Percentiles rank a stretch among this genome's conserved stretches.
Evolutionary conservation across 495 filamentous ascomycete species (phyloP).

Genomic region (Aspergillus avenaceus): DNA sequence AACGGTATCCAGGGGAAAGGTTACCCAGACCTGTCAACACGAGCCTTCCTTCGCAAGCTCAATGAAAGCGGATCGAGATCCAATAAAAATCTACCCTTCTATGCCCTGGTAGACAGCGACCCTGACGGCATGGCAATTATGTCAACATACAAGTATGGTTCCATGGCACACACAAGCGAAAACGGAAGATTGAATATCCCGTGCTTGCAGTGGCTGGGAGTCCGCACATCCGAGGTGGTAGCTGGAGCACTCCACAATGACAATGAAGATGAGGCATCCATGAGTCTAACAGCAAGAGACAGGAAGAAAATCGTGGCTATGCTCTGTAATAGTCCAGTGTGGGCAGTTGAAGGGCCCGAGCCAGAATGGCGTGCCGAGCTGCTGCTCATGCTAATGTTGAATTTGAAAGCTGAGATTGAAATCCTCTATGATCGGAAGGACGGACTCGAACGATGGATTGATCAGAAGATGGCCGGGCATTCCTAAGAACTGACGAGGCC

Average conservation of each 20-base stretch:
- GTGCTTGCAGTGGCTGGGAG: constrained; percentile 67
- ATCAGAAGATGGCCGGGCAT: constrained; percentile 30
- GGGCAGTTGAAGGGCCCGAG: constrained; percentile 45
- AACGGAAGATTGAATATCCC: constrained; percentile 54
- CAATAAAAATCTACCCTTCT: constrained; percentile 43
- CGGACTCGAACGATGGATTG: constrained; percentile 63
- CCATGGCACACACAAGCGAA: constrained; percentile 67
- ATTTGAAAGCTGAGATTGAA: constrained; percentile 88
- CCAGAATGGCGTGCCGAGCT: constrained; percentile 59
- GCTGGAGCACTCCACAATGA: constrained; percentile 13
- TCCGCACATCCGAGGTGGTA: constrained; percentile 58
- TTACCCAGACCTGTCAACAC: constrained; percentile 81
- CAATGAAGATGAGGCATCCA: constrained; percentile 32
- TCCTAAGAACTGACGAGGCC: neutral
- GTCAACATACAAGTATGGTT: constrained; percentile 85
- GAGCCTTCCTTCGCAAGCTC: constrained; percentile 54
- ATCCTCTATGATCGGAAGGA: constrained; percentile 59
- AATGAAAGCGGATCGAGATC: constrained; percentile 22
- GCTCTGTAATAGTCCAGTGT: constrained; percentile 52
- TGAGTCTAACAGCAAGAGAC: constrained; percentile 60
- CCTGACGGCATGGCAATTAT: constrained; percentile 84
- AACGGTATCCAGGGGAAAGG: constrained; percentile 66
- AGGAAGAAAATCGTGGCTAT: constrained; percentile 62
- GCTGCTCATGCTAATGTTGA: constrained; percentile 82
- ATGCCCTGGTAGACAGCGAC: constrained; percentile 77